Evolutionary conservation across 441 rosid species (phyloP).

Genomic region (Euphorbia celastroides): DNA sequence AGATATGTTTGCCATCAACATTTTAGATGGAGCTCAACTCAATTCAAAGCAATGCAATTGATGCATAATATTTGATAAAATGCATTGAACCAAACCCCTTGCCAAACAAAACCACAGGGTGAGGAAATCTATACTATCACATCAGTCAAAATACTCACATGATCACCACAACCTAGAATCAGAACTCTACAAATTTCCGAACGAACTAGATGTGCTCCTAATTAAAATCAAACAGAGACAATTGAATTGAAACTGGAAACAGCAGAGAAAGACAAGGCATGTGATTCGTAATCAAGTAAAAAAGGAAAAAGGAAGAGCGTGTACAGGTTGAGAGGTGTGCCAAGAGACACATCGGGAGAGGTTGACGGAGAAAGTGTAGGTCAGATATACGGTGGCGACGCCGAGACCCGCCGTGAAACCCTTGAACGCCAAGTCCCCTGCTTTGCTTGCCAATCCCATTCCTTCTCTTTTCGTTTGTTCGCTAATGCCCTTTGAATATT

Average conservation of each 20-base stretch:
- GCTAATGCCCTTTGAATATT: too few species aligned
- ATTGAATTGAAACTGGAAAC: not conserved
- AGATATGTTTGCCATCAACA: too few species aligned
- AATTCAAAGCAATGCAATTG: too few species aligned
- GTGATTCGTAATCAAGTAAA: not conserved
- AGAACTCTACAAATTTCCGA: too few species aligned
- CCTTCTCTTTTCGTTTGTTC: conserved; percentile 8
- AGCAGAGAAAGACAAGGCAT: not conserved
- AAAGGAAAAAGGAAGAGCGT: not conserved
- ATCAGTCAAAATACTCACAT: too few species aligned
- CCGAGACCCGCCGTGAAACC: conserved; percentile 75
- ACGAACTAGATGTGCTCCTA: not conserved
- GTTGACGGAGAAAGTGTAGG: conserved; percentile 67
- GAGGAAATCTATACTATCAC: too few species aligned
- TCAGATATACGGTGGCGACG: conserved; percentile 61
- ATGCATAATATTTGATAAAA: too few species aligned
- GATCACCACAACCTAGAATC: too few species aligned
- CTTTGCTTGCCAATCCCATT: conserved; percentile 55
- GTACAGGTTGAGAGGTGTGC: conserved; percentile 71
- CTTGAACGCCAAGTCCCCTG: conserved; percentile 65
- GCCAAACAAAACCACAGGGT: too few species aligned
- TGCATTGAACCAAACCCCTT: too few species aligned
- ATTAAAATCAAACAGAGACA: not conserved
- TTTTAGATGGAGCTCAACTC: too few species aligned
- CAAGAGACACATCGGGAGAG: conserved; percentile 68